Conservation (phyloP, 768 basidiomycete genomes). For the Termitomyces heimii region DNA sequence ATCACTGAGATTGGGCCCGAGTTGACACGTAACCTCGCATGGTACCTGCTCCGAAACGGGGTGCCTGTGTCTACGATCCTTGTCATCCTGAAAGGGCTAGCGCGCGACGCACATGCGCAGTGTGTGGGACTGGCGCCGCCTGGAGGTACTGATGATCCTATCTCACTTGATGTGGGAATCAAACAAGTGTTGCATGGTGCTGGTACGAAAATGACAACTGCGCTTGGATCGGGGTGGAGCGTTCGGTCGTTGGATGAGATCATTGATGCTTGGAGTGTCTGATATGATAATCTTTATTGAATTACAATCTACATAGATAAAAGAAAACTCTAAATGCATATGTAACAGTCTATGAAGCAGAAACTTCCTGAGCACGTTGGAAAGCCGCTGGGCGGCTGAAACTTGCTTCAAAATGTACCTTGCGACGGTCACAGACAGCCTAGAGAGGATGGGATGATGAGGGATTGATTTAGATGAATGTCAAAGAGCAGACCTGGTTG, state of each 20-base stretch:
- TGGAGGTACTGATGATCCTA: conserved; percentile 39
- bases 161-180: conserved; percentile 46
- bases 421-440: conserved; percentile 44
- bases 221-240: conserved; percentile 71
- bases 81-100: conserved; percentile 52
- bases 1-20: conserved; percentile 23
- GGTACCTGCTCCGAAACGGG: conserved; percentile 66
- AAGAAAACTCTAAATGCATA: not conserved
- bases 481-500: conserved; percentile 36
- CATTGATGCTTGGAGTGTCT: conserved; percentile 46
- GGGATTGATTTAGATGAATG: not conserved
- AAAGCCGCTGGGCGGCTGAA: conserved; percentile 31
- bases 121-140: conserved; percentile 45
- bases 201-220: conserved; percentile 73
- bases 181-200: conserved; percentile 84
- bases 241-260: conserved; percentile 63
- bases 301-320: conserved; percentile 8
- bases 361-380: conserved; percentile 17
- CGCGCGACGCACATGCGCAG: conserved; percentile 54
- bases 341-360: not conserved
- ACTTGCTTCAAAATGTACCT: conserved; percentile 32
- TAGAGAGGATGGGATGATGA: conserved; percentile 6
- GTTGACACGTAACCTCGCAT: conserved; percentile 45
- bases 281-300: not conserved
- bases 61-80: conserved; percentile 71